Evolutionary conservation across 2,329 filamentous ascomycete genomes (phyloP).

Genomic region (Chlorencoelia australis): DNA sequence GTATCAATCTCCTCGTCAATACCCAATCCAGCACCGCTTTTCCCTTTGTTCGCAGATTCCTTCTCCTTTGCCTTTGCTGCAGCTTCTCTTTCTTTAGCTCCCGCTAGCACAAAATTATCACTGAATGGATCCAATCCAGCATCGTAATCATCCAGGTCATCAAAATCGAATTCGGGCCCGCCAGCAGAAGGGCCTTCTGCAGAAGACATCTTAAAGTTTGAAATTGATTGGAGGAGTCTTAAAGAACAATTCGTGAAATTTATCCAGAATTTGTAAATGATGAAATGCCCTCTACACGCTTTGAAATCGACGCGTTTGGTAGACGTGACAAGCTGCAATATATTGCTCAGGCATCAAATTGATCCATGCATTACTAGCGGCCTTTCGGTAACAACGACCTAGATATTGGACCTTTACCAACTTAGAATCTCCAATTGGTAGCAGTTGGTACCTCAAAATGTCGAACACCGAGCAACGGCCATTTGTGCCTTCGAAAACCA

Average conservation of each 20-base stretch:
- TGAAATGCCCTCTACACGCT: neutral
- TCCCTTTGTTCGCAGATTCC: constrained; percentile 24
- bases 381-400: constrained; percentile 4
- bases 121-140: constrained; percentile 35
- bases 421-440: constrained; percentile 10
- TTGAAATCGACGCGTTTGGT: constrained; percentile 8
- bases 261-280: no score
- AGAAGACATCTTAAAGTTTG: no score
- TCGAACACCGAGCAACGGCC: constrained; percentile 30
- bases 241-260: no score
- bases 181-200: constrained; percentile 22
- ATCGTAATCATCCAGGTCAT: constrained; percentile 67
- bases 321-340: constrained; percentile 7
- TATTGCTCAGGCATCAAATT: no score
- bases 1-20: constrained; percentile 83
- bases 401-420: constrained; percentile 8
- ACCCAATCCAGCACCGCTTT: constrained; percentile 52
- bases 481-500: constrained; percentile 65
- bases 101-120: constrained; percentile 16
- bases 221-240: no score
- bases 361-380: constrained; percentile 4
- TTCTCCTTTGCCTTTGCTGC: constrained; percentile 33
- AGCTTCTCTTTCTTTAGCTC: constrained; percentile 12
- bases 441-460: constrained; percentile 27
- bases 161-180: constrained; percentile 40